Evolutionary conservation across 495 filamentous ascomycete genomes (phyloP).

Genomic region (Neurospora sp.): DNA sequence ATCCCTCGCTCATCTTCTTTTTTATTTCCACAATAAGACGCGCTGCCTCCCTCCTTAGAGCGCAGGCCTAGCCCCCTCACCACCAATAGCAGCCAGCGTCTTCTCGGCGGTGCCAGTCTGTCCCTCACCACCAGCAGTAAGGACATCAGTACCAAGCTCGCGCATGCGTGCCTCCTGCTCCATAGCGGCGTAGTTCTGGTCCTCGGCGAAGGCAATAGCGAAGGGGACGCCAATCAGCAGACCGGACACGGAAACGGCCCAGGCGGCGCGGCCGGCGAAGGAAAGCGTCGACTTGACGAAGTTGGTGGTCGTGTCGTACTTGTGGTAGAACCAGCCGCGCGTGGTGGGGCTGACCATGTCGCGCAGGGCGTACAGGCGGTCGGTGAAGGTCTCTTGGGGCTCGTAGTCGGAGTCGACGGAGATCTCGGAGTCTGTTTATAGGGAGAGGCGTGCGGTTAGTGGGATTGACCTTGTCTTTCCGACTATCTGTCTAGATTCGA

Average conservation of each 20-base stretch:
- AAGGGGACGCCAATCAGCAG: slow-evolving; percentile 87
- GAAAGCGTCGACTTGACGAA: slow-evolving; percentile 51
- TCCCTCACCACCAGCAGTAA: slow-evolving; percentile 20
- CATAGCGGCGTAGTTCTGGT: slow-evolving; percentile 92
- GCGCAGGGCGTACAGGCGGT: slow-evolving; percentile 74
- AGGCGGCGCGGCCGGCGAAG: slow-evolving; percentile 73
- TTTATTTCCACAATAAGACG: too few species aligned
- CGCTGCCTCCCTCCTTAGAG: slow-evolving; percentile 10
- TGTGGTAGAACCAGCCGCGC: slow-evolving; percentile 55
- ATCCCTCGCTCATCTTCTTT: not conserved
- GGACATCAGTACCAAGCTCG: slow-evolving; percentile 50
- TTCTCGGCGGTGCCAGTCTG: slow-evolving; percentile 23
- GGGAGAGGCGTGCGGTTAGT: not conserved
- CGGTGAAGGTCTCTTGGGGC: slow-evolving; percentile 54
- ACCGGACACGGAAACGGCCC: slow-evolving; percentile 76
- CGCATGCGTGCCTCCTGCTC: slow-evolving; percentile 94
- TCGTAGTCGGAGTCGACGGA: slow-evolving; percentile 47
- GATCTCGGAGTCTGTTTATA: slow-evolving; percentile 49
- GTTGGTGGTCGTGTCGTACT: slow-evolving; percentile 40
- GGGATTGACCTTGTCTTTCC: not conserved
- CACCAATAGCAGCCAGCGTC: slow-evolving; percentile 23
- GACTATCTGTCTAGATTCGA: not conserved
- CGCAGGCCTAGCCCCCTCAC: slow-evolving; percentile 20
- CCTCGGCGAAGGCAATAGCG: slow-evolving; percentile 84
- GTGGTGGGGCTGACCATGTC: slow-evolving; percentile 84